phyloP scores from a whole-genome alignment of 208 protist genomes.

The Strigomonas culicis region DNA sequence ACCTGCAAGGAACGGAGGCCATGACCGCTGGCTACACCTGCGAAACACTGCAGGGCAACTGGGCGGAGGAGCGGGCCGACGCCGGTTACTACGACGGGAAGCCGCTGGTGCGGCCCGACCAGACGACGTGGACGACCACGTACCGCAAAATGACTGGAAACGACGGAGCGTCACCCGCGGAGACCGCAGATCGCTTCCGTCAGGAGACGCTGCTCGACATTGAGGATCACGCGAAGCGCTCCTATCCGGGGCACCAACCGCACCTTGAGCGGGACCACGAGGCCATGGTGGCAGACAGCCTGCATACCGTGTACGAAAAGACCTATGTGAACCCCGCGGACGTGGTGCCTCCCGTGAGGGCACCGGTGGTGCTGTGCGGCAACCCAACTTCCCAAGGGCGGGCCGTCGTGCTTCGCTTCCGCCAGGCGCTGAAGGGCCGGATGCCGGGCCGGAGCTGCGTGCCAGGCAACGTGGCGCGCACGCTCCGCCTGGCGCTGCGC shows the following conservation, averaged over 20 bases:
- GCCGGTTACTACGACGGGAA: conserved; percentile 77
- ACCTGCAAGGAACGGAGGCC: conserved; percentile 75
- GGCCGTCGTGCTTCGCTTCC: conserved; percentile 65
- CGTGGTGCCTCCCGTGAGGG: background rate
- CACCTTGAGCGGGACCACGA: conserved; percentile 56
- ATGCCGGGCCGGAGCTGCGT: conserved; percentile 46
- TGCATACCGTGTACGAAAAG: conserved; percentile 19
- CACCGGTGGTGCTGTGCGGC: conserved; percentile 52
- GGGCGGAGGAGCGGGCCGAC: conserved; percentile 79
- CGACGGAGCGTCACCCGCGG: background rate
- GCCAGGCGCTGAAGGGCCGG: conserved; percentile 45
- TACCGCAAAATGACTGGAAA: conserved; percentile 37
- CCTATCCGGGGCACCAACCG: conserved; percentile 82
- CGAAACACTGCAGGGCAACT: conserved; percentile 77
- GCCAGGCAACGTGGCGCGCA: conserved; percentile 70
- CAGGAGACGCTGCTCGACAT: conserved; percentile 76
- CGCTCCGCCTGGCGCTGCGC: conserved; percentile 40
- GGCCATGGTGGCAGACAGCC: conserved; percentile 5
- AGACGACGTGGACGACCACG: conserved; percentile 51
- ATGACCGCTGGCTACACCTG: conserved; percentile 74
- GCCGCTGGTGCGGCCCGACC: conserved; percentile 40
- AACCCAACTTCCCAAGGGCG: conserved; percentile 50
- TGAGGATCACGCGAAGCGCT: conserved; percentile 60
- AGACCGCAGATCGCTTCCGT: conserved; percentile 32
- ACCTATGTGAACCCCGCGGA: conserved; percentile 3